Conservation (phyloP, 2,329 filamentous ascomycete species). For the Dothidotthia symphoricarpi region DNA sequence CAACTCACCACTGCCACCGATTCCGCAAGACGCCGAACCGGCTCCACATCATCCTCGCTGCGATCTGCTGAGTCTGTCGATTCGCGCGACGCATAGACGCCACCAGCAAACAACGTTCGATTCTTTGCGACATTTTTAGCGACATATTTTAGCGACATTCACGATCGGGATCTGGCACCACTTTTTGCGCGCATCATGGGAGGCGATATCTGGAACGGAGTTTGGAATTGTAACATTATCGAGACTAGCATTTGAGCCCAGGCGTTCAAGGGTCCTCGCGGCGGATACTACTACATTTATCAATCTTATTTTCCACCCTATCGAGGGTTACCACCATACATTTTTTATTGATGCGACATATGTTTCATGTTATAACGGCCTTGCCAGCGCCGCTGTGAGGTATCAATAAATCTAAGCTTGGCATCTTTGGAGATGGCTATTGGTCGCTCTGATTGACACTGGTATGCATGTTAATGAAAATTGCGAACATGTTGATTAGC, state of each 20-base stretch:
- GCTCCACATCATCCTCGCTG: slow-evolving; percentile 9
- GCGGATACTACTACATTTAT: slow-evolving; percentile 2
- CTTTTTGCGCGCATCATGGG: slow-evolving; percentile 1
- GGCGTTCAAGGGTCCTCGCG: slow-evolving; percentile 2
- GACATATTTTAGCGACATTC: slow-evolving; percentile 4
- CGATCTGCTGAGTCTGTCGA: slow-evolving; percentile 16
- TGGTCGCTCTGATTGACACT: too few relatives aligned
- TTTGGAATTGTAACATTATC: not conserved
- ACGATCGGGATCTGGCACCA: slow-evolving; percentile 2
- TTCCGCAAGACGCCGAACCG: slow-evolving; percentile 45
- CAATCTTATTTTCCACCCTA: too few relatives aligned
- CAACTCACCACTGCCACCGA: slow-evolving; percentile 49
- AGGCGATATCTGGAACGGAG: slow-evolving; percentile 2
- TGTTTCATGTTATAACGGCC: too few relatives aligned
- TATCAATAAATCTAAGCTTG: too few relatives aligned
- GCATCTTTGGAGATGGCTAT: too few relatives aligned
- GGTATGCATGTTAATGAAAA: too few relatives aligned
- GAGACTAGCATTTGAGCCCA: too few relatives aligned
- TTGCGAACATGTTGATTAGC: too few relatives aligned
- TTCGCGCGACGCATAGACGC: slow-evolving; percentile 20
- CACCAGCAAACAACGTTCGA: accelerated
- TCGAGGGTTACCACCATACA: too few relatives aligned
- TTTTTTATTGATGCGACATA: too few relatives aligned
- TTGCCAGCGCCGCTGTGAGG: too few relatives aligned
- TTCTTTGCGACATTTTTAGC: not conserved